Percentiles rank a stretch among this genome's conserved stretches.
Conservation (phyloP, 805 yeast species). For the Tetrapisispora taiwanensis region DNA sequence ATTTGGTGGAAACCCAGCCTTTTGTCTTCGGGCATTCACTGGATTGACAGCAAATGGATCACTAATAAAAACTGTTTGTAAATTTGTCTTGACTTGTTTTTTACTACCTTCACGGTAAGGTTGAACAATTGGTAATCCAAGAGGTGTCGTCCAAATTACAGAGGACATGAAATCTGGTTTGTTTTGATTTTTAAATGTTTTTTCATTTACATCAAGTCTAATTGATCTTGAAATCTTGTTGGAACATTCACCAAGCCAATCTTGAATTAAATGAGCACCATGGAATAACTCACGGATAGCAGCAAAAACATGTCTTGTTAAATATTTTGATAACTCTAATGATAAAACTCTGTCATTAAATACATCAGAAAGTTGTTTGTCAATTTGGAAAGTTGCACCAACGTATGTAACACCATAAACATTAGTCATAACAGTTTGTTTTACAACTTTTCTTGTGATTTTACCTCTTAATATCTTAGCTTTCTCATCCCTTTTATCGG, state of each 20-base stretch:
- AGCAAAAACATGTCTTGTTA: constrained; percentile 68
- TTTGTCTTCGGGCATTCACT: constrained; percentile 83
- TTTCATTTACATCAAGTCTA: constrained; percentile 51
- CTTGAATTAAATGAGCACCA: constrained; percentile 92
- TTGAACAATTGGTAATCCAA: constrained; percentile 93
- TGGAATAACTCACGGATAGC: constrained; percentile 78
- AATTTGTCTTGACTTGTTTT: constrained; percentile 62
- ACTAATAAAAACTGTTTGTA: constrained; percentile 76
- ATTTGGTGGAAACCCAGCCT: constrained; percentile 91
- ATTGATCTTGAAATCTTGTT: constrained; percentile 68
- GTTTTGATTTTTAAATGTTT: constrained; percentile 32
- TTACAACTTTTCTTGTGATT: constrained; percentile 78
- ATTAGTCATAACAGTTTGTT: constrained; percentile 96
- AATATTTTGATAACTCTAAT: constrained; percentile 45
- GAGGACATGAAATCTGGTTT: constrained; percentile 66
- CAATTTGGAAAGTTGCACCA: constrained; percentile 87
- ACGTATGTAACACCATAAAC: constrained; percentile 93
- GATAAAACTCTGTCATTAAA: constrained; percentile 40
- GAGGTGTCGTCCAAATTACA: constrained; percentile 96
- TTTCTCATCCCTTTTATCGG: constrained; percentile 41
- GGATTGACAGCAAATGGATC: constrained; percentile 81
- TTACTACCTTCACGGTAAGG: constrained; percentile 72
- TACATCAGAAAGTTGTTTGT: constrained; percentile 57
- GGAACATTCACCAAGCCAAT: constrained; percentile 89
- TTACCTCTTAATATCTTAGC: constrained; percentile 47